Percentiles rank a stretch among this genome's conserved stretches.
These are phyloP conservation scores for Lactifluus piperatus DNA, from an alignment of 768 basidiomycete species.

Conservation along the genomic window DNA sequence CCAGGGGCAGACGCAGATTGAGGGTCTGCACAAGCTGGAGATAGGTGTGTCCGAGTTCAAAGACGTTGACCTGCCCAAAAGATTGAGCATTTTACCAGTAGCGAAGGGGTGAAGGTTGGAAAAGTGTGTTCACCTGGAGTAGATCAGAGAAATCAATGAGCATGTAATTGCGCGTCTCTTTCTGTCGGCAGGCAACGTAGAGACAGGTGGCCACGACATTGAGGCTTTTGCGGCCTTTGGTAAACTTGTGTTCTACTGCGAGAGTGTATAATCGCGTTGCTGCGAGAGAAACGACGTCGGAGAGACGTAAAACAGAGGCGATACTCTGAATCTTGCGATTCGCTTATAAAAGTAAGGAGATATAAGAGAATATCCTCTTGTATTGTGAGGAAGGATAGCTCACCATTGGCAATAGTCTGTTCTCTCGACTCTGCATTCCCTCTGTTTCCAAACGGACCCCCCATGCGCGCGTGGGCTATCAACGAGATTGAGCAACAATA, in stretches of 20 bases:
- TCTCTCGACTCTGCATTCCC: constrained; percentile 78
- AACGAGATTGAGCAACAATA: constrained; percentile 1
- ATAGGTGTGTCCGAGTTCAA: constrained; percentile 93
- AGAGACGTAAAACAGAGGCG: constrained; percentile 65
- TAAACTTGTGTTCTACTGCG: constrained; percentile 91
- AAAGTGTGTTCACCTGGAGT: constrained; percentile 51
- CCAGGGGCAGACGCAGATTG: constrained; percentile 74
- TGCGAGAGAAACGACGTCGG: constrained; percentile 69
- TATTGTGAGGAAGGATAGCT: constrained; percentile 21
- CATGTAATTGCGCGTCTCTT: constrained; percentile 90
- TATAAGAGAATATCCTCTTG: background rate
- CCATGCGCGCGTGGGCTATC: constrained; percentile 73
- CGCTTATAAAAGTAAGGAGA: constrained; percentile 37
- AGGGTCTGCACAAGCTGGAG: constrained; percentile 87
- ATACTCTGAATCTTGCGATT: constrained; percentile 78
- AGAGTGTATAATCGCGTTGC: constrained; percentile 88
- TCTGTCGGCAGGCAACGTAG: constrained; percentile 88
- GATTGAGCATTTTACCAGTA: background rate
- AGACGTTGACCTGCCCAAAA: constrained; percentile 78
- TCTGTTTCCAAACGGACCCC: constrained; percentile 73
- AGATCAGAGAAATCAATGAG: constrained; percentile 98
- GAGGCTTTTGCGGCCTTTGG: constrained; percentile 81
- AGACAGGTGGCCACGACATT: constrained; percentile 95
- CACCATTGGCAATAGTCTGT: constrained; percentile 86
- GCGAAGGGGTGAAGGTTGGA: background rate